These are phyloP conservation scores for Deinandra increscens DNA, from an alignment of 129 eudicot genomes.

Conservation along the genomic window DNA sequence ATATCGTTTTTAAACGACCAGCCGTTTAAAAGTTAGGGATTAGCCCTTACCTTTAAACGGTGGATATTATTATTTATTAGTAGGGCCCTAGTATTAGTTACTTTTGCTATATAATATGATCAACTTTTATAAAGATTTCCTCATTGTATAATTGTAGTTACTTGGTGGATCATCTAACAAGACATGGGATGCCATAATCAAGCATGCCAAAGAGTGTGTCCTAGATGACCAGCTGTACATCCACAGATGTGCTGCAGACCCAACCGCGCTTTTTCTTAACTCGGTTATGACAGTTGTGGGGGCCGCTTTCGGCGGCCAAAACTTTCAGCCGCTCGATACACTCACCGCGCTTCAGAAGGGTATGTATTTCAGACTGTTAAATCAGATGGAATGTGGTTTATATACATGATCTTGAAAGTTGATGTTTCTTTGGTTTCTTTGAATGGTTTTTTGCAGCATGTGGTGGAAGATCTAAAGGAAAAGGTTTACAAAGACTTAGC, in stretches of 20 bases:
- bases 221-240: conserved; percentile 47
- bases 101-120: background rate
- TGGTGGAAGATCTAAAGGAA: conserved; percentile 48
- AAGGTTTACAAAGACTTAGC: conserved; percentile 36
- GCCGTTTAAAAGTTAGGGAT: no score
- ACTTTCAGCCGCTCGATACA: conserved; percentile 36
- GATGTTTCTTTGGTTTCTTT: conserved; percentile 3
- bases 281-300: conserved; percentile 55
- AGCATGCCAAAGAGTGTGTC: conserved; percentile 58
- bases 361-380: conserved; percentile 18
- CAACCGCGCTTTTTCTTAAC: conserved; percentile 42
- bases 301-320: conserved; percentile 55
- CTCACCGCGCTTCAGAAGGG: conserved; percentile 57
- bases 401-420: background rate
- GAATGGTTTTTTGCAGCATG: conserved; percentile 37
- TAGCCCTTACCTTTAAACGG: no score
- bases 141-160: conserved; percentile 37
- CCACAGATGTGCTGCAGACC: conserved; percentile 34
- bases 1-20: no score
- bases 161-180: conserved; percentile 57
- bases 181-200: conserved; percentile 59
- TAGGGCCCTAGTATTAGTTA: no score
- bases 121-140: background rate
- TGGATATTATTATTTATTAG: no score
- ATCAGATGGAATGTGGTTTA: background rate